Evolutionary conservation across 2,329 filamentous ascomycete genomes (phyloP).

Genomic region (Aspergillus spinulosporus): DNA sequence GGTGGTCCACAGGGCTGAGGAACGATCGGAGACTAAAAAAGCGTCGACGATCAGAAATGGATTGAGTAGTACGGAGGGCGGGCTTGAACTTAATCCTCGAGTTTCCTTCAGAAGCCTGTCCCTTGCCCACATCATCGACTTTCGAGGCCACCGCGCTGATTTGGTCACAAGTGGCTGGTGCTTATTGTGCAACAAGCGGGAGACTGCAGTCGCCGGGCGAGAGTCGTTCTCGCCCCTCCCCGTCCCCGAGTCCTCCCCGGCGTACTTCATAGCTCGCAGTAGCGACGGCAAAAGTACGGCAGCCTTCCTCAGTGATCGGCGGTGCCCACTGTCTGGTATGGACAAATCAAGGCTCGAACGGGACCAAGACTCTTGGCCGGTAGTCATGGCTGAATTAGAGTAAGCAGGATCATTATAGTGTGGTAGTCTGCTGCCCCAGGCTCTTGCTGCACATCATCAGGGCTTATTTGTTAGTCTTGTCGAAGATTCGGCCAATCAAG

Average conservation of each 20-base stretch:
- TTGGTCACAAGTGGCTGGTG: conserved; percentile 3
- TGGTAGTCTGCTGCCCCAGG: conserved; percentile 2
- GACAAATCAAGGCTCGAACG: conserved; percentile 3
- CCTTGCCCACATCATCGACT: background rate
- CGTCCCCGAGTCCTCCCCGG: background rate
- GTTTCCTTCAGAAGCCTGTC: background rate
- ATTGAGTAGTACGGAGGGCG: background rate
- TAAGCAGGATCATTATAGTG: conserved; percentile 9
- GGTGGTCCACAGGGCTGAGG: conserved; percentile 16
- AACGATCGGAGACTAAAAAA: conserved; percentile 11
- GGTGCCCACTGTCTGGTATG: conserved; percentile 9
- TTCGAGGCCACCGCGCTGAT: background rate
- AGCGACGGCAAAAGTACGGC: background rate
- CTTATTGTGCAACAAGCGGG: conserved; percentile 12
- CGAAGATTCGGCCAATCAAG: conserved; percentile 17
- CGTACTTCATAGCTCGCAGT: background rate
- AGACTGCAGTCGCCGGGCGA: conserved; percentile 9
- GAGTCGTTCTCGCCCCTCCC: background rate
- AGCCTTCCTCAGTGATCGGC: conserved; percentile 10
- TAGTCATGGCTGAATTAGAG: conserved; percentile 1
- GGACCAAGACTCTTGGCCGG: conserved; percentile 6
- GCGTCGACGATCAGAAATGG: conserved; percentile 1
- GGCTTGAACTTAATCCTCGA: background rate
- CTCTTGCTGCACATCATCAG: conserved; percentile 29
- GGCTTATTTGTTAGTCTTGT: conserved; percentile 13